Percentiles rank a stretch among this genome's conserved stretches.
Evolutionary conservation across 305 asterid genomes (phyloP).

Genomic region (Fraxinus paxiana): DNA sequence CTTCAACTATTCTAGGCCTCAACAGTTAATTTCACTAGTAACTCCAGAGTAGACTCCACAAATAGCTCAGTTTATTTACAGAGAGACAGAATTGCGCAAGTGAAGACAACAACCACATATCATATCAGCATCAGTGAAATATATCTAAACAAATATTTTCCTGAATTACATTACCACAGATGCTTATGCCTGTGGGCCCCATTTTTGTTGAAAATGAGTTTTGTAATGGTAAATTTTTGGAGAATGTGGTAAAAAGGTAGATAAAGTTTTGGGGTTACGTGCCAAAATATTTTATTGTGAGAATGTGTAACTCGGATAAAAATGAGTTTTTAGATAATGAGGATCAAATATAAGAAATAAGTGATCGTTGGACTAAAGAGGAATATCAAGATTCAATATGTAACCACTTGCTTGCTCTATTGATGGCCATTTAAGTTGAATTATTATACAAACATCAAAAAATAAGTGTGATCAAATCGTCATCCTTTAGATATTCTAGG

Average conservation of each 20-base stretch:
- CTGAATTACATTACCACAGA: neutral
- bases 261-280: too few species aligned
- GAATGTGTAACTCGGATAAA: neutral
- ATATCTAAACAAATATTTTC: neutral
- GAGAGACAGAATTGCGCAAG: neutral
- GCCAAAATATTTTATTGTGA: neutral
- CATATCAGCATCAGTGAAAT: neutral
- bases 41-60: neutral
- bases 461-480: neutral
- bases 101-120: neutral
- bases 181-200: neutral
- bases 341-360: neutral
- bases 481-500: neutral
- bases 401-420: neutral
- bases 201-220: neutral
- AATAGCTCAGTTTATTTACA: constrained; percentile 30
- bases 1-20: too few species aligned
- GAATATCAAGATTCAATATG: neutral
- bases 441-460: neutral
- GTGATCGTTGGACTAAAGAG: neutral
- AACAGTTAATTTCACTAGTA: neutral
- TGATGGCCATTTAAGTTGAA: neutral
- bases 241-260: neutral
- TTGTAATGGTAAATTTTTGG: neutral
- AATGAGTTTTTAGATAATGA: neutral